phyloP scores from a whole-genome alignment of 1,139 yeast genomes.

The Wickerhamiella infanticola region DNA sequence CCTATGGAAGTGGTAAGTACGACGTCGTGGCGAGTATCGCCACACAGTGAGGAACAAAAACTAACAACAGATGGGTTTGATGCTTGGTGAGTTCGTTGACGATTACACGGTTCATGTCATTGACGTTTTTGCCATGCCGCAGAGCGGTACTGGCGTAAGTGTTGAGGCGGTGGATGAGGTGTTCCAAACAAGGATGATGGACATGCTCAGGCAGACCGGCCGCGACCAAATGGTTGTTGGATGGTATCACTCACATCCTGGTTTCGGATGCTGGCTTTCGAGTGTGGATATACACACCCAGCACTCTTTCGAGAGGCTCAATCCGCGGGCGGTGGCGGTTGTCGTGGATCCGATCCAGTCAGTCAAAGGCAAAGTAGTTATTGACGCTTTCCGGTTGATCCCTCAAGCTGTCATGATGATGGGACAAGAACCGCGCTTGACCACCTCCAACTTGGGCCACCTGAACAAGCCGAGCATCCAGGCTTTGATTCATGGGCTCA shows the following conservation, averaged over 20 bases:
- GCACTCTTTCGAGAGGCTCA: constrained; percentile 80
- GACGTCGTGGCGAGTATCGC: not conserved
- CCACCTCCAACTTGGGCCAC: constrained; percentile 91
- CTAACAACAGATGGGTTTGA: constrained; percentile 59
- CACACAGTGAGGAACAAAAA: not conserved
- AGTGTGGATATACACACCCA: constrained; percentile 88
- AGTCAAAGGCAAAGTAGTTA: constrained; percentile 96
- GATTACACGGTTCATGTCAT: constrained; percentile 94
- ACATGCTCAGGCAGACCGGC: constrained; percentile 96
- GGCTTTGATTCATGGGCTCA: constrained; percentile 91
- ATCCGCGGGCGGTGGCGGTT: constrained; percentile 64
- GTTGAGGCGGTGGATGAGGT: constrained; percentile 99
- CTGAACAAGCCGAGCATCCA: constrained; percentile 96
- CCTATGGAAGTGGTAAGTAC: constrained; percentile 78
- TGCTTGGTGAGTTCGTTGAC: constrained; percentile 97
- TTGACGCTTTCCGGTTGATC: constrained; percentile 93
- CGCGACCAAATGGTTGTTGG: constrained; percentile 72
- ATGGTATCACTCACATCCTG: constrained; percentile 95
- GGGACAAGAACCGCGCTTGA: constrained; percentile 96
- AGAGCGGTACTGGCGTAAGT: constrained; percentile 86
- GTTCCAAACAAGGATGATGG: constrained; percentile 99
- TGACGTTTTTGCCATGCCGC: constrained; percentile 99
- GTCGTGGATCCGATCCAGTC: constrained; percentile 95
- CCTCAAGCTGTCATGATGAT: constrained; percentile 79
- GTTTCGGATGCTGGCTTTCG: constrained; percentile 67